These are phyloP conservation scores for Mycogone perniciosa DNA, from an alignment of 2,329 filamentous ascomycete genomes.

Conservation along the genomic window DNA sequence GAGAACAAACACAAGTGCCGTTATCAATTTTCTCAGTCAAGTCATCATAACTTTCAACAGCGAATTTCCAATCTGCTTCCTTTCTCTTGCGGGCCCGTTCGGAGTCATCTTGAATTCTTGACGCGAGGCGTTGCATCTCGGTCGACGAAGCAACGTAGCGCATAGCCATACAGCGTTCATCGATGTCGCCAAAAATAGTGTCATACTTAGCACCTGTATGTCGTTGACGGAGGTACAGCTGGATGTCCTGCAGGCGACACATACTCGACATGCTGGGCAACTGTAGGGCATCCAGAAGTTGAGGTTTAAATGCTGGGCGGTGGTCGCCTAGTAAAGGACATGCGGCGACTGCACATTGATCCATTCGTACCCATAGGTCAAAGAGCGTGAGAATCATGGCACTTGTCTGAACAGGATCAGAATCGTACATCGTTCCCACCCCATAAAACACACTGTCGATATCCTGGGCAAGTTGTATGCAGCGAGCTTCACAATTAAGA, in stretches of 20 bases:
- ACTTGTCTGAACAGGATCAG: constrained; percentile 10
- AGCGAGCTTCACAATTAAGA: not conserved
- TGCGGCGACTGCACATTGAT: constrained; percentile 6
- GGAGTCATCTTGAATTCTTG: not conserved
- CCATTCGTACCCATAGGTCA: constrained; percentile 15
- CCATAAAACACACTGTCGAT: not conserved
- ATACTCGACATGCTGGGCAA: constrained; percentile 42
- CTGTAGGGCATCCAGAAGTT: constrained; percentile 49
- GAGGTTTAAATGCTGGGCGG: constrained; percentile 42
- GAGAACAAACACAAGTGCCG: constrained; percentile 14
- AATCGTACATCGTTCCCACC: not conserved
- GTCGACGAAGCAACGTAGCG: not conserved
- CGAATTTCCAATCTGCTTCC: not conserved
- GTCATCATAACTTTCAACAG: constrained; percentile 12
- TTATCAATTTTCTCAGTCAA: constrained; percentile 12
- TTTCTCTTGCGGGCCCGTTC: not conserved
- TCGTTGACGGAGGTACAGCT: constrained; percentile 11
- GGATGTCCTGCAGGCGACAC: constrained; percentile 35
- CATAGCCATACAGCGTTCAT: not conserved
- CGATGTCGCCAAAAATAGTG: not conserved
- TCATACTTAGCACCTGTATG: not conserved
- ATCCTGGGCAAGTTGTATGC: not conserved
- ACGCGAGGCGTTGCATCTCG: not conserved
- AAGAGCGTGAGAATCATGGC: constrained; percentile 13
- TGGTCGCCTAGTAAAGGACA: constrained; percentile 46